Base-by-base conservation (phyloP, 257 asterid genomes). In the Rhazya stricta region DNA sequence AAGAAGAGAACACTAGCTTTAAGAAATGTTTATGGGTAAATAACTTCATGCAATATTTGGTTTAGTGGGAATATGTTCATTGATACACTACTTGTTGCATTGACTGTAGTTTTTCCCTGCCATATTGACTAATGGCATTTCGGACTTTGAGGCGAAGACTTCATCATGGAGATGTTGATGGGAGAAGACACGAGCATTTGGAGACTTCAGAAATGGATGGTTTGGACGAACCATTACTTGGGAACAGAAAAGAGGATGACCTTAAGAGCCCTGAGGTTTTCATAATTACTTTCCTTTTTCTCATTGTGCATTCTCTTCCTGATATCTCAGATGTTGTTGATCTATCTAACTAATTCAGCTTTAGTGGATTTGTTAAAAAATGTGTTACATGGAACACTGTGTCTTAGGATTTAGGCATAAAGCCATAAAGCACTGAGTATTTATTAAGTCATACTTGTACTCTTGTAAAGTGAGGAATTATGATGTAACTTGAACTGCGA, bases 221-320 rank as follows among this genome's bases (percentile, higher is more conserved):
- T 53, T 71, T 92, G 83, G 88, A 80, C 68, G 97, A 94, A 81
- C 99, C 99, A 67, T 84, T 94, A 84, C 97, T 94, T 69, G 90
- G 81, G 25, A 71, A 76, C 19, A 84, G 75, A 56, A 57, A 67
- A 36, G 81, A 85, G 70, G 79, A 84, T 23, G 78, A 76, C 27
- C 53, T 76, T 78, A 69, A 42, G 32, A 82, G 66, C 51, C 60
- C 89, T 29, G 88, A 89, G 96, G 98, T 93, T 56, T 21, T 32
- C 23, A 25, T 53, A 3, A 57, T 66, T 66, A 23, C 46, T 66
- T 51, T 66, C 19, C 50, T 66, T 9, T 9, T 66, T 66, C 18
- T 37, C 8, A 25, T 63, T 37, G 19, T 37, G 71, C 32, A 66
- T 66, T 37, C 25, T 23, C 11, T 76, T 69, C 29, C 18, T 50